phyloP scores from a whole-genome alignment of 2,329 filamentous ascomycete species.

The Rutstroemia sp. region DNA sequence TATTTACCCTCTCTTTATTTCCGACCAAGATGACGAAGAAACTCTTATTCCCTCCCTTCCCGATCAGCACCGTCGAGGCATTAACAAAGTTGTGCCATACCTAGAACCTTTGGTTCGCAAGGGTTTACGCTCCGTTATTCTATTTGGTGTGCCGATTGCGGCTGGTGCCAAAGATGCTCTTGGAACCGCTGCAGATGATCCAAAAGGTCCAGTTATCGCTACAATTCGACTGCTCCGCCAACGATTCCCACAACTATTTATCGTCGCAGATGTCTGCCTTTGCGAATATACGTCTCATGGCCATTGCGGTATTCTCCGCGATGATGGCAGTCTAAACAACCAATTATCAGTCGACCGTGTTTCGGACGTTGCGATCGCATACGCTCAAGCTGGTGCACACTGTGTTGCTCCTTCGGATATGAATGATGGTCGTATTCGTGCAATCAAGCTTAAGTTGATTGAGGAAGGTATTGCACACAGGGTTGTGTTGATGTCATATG shows the following conservation, averaged over 20 bases:
- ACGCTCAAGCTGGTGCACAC: conserved; percentile 91
- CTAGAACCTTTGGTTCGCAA: conserved; percentile 82
- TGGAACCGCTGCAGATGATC: conserved; percentile 88
- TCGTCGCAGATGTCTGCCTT: conserved; percentile 87
- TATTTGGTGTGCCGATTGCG: conserved; percentile 87
- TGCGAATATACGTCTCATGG: conserved; percentile 99
- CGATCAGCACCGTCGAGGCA: conserved; percentile 78
- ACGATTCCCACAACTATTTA: conserved; percentile 83
- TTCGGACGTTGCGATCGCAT: conserved; percentile 94
- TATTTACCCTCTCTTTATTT: conserved; percentile 95
- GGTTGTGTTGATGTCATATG: conserved; percentile 93
- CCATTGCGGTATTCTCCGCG: conserved; percentile 90
- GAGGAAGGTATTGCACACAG: conserved; percentile 89
- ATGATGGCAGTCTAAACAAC: conserved; percentile 92
- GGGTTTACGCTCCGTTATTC: conserved; percentile 84
- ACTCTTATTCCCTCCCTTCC: conserved; percentile 84
- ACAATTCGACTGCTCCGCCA: conserved; percentile 77
- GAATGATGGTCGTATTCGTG: conserved; percentile 96
- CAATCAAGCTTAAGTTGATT: conserved; percentile 96
- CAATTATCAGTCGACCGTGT: conserved; percentile 88
- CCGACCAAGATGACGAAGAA: conserved; percentile 90
- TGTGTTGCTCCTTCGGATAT: conserved; percentile 97
- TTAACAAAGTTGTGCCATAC: conserved; percentile 80
- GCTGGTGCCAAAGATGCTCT: conserved; percentile 81
- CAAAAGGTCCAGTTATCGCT: conserved; percentile 83